Evolutionary conservation across 176 grass and related monocot genomes (phyloP), one percentile per base, ranked within the genome.

Genomic region (Aegilops sharonensis): DNA sequence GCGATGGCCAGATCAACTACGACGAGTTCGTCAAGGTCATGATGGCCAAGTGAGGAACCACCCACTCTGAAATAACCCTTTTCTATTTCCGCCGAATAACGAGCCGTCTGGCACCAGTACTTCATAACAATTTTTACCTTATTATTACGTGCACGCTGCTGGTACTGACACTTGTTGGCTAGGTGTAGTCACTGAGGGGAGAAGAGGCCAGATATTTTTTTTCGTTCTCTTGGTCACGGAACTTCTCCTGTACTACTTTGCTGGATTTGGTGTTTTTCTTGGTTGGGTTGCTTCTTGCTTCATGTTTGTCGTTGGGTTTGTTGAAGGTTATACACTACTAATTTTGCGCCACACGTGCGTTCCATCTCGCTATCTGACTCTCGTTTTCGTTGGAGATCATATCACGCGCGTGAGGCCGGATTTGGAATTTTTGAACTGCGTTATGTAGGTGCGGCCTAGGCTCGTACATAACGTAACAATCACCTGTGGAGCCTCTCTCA

Each of bases 21-120:
- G 77, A 82, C 29, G 92, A 94, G 92, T 94, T 94, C 84, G 92
- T 89, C 70, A 94, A 87, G 89, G 89, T 91, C 89, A 94, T 94
- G 92, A 84, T 89, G 92, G 92, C 89, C 80, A 94, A 94, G 92
- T 94, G 81, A 94, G 86, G 21, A 64, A 80, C 50, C 0, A 54
- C 50, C 29, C 29, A 60, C 68, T 64, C 50, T 65, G 79, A 85
- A 81, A 50, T 81, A 78, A 59, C 39, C 24, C 50, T 17, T 17
- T 57, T 31, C 8, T 74, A 47, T 74, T 75, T 75, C 11, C 8
- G 36, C 18, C 27, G 15, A 25, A 73, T 37, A 83, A 73, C 12
- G 31, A 83, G 62, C 34, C 32, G 4, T 43, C n/a, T 71, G n/a
- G 67, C 59, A 36, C 32, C 64, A 48, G 2, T 45, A 37, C 32